phyloP scores from a whole-genome alignment of 495 filamentous ascomycete species.

The Trypethelium eluteriae region DNA sequence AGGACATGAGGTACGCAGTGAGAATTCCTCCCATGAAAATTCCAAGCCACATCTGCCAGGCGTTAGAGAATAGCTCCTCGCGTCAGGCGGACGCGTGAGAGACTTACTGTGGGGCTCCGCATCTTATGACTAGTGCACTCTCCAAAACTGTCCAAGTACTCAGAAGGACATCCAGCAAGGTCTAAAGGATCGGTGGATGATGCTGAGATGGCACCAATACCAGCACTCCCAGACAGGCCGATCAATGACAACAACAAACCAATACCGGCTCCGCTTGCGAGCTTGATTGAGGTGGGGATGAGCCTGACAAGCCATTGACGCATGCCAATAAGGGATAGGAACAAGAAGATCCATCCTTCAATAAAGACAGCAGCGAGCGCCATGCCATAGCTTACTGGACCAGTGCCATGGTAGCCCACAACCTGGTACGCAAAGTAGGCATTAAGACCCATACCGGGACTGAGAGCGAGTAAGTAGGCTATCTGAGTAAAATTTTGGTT shows the following conservation, averaged over 20 bases:
- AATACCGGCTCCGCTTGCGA: conserved; percentile 75
- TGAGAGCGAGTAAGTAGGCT: background rate
- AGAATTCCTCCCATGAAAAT: conserved; percentile 76
- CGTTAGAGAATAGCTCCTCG: background rate
- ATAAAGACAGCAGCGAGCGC: conserved; percentile 77
- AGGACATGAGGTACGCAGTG: conserved; percentile 70
- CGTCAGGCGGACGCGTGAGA: background rate
- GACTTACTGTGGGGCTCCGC: conserved; percentile 51
- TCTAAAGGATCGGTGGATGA: conserved; percentile 51
- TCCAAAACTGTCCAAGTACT: conserved; percentile 35
- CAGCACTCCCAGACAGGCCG: conserved; percentile 68
- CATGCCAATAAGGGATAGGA: conserved; percentile 62
- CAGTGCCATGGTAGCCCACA: conserved; percentile 62
- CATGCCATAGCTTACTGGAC: conserved; percentile 57
- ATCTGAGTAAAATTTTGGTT: background rate
- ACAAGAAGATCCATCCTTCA: conserved; percentile 67
- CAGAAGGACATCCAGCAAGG: conserved; percentile 56
- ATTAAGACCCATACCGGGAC: conserved; percentile 74
- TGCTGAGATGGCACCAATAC: conserved; percentile 65
- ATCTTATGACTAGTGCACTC: conserved; percentile 55
- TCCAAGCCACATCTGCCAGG: conserved; percentile 59
- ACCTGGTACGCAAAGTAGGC: conserved; percentile 80
- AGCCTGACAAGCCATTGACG: conserved; percentile 75
- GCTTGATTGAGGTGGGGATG: conserved; percentile 70
- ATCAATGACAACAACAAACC: conserved; percentile 75